Percentiles rank a stretch among this genome's conserved stretches.
Conservation (phyloP, 2,329 filamentous ascomycete species). For the Colletotrichum paranaense region DNA sequence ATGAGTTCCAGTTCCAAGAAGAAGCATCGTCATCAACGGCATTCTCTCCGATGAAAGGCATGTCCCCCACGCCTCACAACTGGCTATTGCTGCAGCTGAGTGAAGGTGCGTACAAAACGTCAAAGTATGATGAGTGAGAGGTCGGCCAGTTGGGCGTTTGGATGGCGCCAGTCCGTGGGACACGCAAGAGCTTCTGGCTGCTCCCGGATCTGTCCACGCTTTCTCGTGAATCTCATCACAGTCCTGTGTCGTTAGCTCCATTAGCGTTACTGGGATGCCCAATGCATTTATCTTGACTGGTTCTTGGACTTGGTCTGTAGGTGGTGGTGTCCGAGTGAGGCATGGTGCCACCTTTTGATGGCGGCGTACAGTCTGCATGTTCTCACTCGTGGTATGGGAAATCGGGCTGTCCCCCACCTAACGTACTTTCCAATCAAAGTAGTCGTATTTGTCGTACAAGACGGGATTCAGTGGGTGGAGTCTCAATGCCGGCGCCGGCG, state of each 20-base stretch:
- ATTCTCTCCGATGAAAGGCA: not conserved
- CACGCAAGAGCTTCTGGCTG: not conserved
- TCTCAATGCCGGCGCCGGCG: not conserved
- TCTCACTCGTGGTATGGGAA: not conserved
- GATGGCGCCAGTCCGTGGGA: not conserved
- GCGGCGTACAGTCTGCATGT: not conserved
- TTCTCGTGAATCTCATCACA: not conserved
- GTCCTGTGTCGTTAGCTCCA: not conserved
- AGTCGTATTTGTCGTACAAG: constrained; percentile 7
- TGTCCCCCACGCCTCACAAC: not conserved
- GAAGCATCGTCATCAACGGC: not conserved
- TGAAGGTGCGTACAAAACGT: not conserved
- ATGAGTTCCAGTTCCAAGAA: not conserved
- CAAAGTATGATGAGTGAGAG: not conserved
- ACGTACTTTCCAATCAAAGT: not conserved
- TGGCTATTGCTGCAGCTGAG: not conserved
- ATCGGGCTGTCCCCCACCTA: not conserved
- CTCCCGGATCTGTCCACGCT: not conserved
- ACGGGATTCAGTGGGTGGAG: not conserved
- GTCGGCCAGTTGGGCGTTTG: not conserved
- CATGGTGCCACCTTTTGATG: not conserved
- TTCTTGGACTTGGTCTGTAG: not conserved
- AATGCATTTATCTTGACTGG: not conserved
- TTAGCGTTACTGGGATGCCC: not conserved
- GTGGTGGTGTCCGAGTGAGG: not conserved